Percentiles rank a stretch among this genome's conserved stretches.
phyloP scores from a whole-genome alignment of 1,284 basidiomycete genomes.

The Ceratobasidium sp. region DNA sequence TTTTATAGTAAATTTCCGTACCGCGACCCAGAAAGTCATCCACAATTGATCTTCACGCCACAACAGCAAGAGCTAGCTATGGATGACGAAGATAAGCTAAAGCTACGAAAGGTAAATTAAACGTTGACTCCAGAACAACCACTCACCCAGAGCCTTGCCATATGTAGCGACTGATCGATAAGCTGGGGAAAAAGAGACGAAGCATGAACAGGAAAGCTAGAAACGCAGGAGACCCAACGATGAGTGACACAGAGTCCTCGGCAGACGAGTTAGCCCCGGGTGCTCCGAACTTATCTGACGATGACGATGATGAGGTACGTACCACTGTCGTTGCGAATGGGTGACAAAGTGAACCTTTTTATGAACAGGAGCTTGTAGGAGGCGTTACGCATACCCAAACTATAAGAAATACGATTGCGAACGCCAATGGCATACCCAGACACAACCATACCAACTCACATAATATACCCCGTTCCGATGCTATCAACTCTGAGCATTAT shows the following conservation, averaged over 20 bases:
- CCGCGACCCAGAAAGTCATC: background rate
- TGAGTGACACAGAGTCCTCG: no score
- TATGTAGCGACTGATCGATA: background rate
- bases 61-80: background rate
- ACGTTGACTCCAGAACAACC: background rate
- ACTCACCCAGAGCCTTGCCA: no score
- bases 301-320: no score
- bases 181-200: background rate
- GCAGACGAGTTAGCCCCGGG: background rate
- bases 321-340: no score
- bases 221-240: background rate
- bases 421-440: background rate
- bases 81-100: background rate
- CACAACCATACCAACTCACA: background rate
- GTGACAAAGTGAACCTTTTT: no score
- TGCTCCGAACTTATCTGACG: background rate
- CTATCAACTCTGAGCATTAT: background rate
- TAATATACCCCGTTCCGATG: background rate
- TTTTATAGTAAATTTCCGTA: background rate
- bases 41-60: background rate
- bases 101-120: background rate
- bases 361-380: no score
- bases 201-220: no score
- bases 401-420: background rate
- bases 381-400: no score